A percentile compares a stretch with the other conserved stretches of the same genome.
Evolutionary conservation across 306 rosid genomes (phyloP).

Genomic region (Medicago truncatula): DNA sequence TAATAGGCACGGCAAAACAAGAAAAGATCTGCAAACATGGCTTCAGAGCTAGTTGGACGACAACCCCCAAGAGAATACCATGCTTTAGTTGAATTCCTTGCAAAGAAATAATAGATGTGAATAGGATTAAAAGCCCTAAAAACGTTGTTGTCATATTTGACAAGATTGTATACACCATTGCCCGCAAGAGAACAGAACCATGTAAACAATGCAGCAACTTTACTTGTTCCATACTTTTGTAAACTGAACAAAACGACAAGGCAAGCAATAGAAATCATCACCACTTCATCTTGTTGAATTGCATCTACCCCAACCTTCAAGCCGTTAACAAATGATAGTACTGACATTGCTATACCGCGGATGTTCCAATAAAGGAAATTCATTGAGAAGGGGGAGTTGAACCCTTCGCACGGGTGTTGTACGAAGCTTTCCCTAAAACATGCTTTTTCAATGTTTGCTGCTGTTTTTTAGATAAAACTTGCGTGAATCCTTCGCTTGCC

Average conservation of each 20-base stretch:
- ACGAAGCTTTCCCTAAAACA: too few relatives aligned
- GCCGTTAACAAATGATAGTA: conserved; percentile 86
- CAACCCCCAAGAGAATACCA: conserved; percentile 98
- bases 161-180: conserved; percentile 85
- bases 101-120: conserved; percentile 82
- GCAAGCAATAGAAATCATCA: conserved; percentile 88
- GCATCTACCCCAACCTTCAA: conserved; percentile 76
- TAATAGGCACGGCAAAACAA: conserved; percentile 72
- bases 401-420: too few relatives aligned
- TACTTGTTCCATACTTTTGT: conserved; percentile 96
- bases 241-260: conserved; percentile 88
- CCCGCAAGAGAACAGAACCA: conserved; percentile 92
- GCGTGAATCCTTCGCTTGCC: too few relatives aligned
- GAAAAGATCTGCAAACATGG: conserved; percentile 97
- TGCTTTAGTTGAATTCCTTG: conserved; percentile 90
- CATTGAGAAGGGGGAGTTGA: too few relatives aligned
- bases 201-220: conserved; percentile 89
- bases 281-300: conserved; percentile 75
- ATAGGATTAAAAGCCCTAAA: conserved; percentile 92
- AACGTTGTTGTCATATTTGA: conserved; percentile 78
- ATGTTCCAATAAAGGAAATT: too few relatives aligned
- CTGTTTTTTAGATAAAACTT: too few relatives aligned
- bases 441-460: too few relatives aligned
- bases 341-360: too few relatives aligned
- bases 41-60: conserved; percentile 94